Base-by-base conservation (phyloP, 2,329 filamentous ascomycete genomes). In the Pseudocercospora fuligena region DNA sequence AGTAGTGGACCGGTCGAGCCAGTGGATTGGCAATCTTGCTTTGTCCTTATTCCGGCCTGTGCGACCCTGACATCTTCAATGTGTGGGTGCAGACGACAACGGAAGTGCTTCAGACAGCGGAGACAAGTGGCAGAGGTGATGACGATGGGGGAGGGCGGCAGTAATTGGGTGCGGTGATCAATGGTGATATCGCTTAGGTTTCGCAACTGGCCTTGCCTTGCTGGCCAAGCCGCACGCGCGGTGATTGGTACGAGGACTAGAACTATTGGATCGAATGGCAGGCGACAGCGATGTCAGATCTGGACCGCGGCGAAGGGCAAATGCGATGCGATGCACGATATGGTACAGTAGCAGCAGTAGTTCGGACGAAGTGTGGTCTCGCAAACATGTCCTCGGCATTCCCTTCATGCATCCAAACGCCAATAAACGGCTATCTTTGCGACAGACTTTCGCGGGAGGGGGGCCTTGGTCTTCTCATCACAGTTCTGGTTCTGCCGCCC, bases 21-120 rank as follows among this genome's bases (percentile, higher is more conserved):
- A 36, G 33, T 36, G 33, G 33, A 36, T 8, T 36, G 4, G 23
- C 27, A 21, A 6, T 40, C 29, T 25, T n/a, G 56, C 56, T 58
- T 58, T 58, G 56, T 58, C 31, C 54, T 33, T 40, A 58, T 58
- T 58, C 56, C 56, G 56, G 56, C 31, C 56, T 40, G 56, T 40
- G 56, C 56, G n/a, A 56, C 51, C 27, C 51, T 16, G 27, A 56
- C 51, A 27, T 27, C 16, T 31, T n/a, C n/a, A n/a, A n/a, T 27
- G 51, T 23, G 25, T 14, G 25, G 51, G 51, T 29, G 51, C 25
- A 51, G 47, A 12, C 47, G 51, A 29, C 51, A 25, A 54, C 21
- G 51, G 25, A n/a, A 29, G 23, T 54, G 25, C 14, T 54, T 21
- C 21, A 54, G 25, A 29, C 21, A 27, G 25, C 27, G 23, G 27